A percentile compares a stretch with the other conserved stretches of the same genome.
Evolutionary conservation across 1,139 yeast genomes (phyloP).

Genomic region (Blastobotrys capitulatus): DNA sequence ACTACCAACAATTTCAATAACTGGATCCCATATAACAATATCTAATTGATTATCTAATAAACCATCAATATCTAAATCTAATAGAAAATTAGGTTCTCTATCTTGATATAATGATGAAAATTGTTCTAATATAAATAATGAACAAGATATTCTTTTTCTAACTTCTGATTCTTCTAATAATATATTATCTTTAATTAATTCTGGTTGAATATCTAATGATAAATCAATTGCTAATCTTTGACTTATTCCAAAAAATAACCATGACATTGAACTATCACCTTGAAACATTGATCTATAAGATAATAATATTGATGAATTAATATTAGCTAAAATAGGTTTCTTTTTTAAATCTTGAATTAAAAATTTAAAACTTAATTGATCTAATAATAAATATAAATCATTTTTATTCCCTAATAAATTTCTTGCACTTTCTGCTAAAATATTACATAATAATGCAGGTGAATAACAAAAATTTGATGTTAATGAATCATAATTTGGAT

Average conservation of each 20-base stretch:
- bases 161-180: constrained; percentile 7
- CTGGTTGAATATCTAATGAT: neutral
- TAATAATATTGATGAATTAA: constrained; percentile 4
- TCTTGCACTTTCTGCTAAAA: constrained; percentile 9
- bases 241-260: constrained; percentile 9
- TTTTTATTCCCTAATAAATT: constrained; percentile 6
- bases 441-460: constrained; percentile 9
- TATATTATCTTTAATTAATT: neutral
- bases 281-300: neutral
- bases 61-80: neutral
- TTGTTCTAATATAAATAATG: constrained; percentile 2
- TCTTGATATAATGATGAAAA: constrained; percentile 3
- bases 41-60: constrained; percentile 4
- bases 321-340: constrained; percentile 1
- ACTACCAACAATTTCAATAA: neutral
- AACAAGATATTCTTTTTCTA: neutral
- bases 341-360: constrained; percentile 4
- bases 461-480: constrained; percentile 7
- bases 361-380: constrained; percentile 1
- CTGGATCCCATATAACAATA: constrained; percentile 7
- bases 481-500: neutral
- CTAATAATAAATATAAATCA: constrained; percentile 6
- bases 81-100: neutral
- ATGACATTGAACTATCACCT: constrained; percentile 4
- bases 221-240: constrained; percentile 1